Percentiles rank a stretch among this genome's conserved stretches.
phyloP scores from a whole-genome alignment of 2,329 filamentous ascomycete genomes.

The Curvularia sp. region DNA sequence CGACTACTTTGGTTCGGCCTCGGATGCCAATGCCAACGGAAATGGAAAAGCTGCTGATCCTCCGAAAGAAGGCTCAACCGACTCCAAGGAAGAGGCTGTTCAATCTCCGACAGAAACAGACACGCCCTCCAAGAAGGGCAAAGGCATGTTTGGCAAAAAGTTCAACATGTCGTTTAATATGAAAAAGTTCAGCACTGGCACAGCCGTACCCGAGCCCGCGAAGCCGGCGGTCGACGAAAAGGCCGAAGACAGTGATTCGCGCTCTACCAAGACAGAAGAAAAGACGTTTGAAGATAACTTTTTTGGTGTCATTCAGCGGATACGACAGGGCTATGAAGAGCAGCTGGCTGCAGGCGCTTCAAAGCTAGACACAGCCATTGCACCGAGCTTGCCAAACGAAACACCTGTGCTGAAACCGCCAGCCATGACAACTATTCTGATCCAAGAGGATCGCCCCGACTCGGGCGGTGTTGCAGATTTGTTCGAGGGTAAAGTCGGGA shows the following conservation, averaged over 20 bases:
- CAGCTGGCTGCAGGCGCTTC: constrained; percentile 61
- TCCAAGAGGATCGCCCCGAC: constrained; percentile 70
- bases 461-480: constrained; percentile 77
- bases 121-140: constrained; percentile 60
- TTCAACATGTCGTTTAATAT: constrained; percentile 80
- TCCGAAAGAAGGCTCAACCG: constrained; percentile 36
- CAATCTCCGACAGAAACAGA: constrained; percentile 53
- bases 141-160: constrained; percentile 77
- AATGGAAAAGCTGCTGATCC: constrained; percentile 36
- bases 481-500: constrained; percentile 86
- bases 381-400: constrained; percentile 73
- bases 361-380: constrained; percentile 67
- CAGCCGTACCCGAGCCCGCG: constrained; percentile 64
- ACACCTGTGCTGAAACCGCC: constrained; percentile 79
- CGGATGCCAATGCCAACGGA: constrained; percentile 34
- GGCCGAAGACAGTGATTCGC: constrained; percentile 65
- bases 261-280: constrained; percentile 66
- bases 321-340: constrained; percentile 76
- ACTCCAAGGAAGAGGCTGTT: constrained; percentile 38
- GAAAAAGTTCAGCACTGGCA: constrained; percentile 78
- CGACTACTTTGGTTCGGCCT: constrained; percentile 71
- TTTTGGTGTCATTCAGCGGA: constrained; percentile 73
- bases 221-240: constrained; percentile 83
- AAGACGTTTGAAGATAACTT: constrained; percentile 79
- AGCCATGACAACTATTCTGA: constrained; percentile 66